phyloP scores from a whole-genome alignment of 805 yeast genomes.

The Clavispora asparagi region DNA sequence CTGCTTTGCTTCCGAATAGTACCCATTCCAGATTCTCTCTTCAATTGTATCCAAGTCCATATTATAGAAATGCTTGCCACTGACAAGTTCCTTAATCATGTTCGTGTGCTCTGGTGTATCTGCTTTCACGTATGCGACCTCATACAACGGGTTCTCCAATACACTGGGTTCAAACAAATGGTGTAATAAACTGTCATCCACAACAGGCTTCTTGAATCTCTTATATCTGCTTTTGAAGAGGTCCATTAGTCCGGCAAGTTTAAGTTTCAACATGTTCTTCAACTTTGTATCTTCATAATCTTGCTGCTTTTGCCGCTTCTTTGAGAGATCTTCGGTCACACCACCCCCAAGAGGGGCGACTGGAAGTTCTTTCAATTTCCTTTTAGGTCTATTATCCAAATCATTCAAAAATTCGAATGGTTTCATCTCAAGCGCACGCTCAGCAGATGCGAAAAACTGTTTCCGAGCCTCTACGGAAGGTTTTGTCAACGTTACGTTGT shows the following conservation, averaged over 20 bases:
- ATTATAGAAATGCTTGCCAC: slow-evolving; percentile 70
- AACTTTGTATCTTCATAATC: slow-evolving; percentile 70
- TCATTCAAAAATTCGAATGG: slow-evolving; percentile 72
- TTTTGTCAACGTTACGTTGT: slow-evolving; percentile 38
- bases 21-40: slow-evolving; percentile 96
- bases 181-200: slow-evolving; percentile 68
- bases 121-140: slow-evolving; percentile 39
- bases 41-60: slow-evolving; percentile 94
- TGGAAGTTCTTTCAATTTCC: slow-evolving; percentile 39
- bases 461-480: slow-evolving; percentile 46
- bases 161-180: slow-evolving; percentile 71
- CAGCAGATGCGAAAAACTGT: slow-evolving; percentile 51
- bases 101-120: slow-evolving; percentile 47
- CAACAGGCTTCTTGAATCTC: slow-evolving; percentile 82
- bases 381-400: slow-evolving; percentile 48
- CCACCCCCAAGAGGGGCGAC: slow-evolving; percentile 22
- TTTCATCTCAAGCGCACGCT: slow-evolving; percentile 52
- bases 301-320: slow-evolving; percentile 44
- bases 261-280: slow-evolving; percentile 80
- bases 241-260: slow-evolving; percentile 85
- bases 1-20: slow-evolving; percentile 86
- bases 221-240: slow-evolving; percentile 81
- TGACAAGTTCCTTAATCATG: slow-evolving; percentile 74
- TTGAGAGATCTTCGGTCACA: slow-evolving; percentile 26
- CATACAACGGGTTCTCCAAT: slow-evolving; percentile 35